Conservation (phyloP, 2,329 filamentous ascomycete species). For the Chrysoporthe deuterocubensis region DNA sequence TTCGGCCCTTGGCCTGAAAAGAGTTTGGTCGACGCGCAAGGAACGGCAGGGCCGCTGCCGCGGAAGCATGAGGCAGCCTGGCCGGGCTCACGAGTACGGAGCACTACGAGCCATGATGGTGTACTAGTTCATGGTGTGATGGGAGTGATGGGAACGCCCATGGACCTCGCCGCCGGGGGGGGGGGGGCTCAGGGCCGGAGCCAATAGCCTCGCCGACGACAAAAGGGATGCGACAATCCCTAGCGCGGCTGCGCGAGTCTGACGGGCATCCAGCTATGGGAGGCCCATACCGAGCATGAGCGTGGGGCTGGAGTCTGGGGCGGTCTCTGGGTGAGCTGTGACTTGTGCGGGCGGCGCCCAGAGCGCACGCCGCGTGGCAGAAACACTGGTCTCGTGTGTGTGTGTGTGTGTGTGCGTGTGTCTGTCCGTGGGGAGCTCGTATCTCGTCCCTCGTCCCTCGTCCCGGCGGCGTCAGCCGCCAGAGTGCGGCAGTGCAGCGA, state of each 20-base stretch:
- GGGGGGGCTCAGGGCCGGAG: background rate
- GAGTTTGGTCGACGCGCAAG: background rate
- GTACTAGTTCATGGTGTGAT: background rate
- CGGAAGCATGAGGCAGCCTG: background rate
- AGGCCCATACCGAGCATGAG: background rate
- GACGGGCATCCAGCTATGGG: background rate
- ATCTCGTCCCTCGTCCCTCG: background rate
- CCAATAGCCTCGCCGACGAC: slow-evolving; percentile 15
- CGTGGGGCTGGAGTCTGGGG: background rate
- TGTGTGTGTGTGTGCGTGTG: background rate
- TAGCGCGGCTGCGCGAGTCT: slow-evolving; percentile 24
- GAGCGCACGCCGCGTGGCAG: background rate
- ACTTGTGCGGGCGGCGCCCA: too few species aligned
- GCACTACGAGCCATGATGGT: background rate
- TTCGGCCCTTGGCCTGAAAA: slow-evolving; percentile 7
- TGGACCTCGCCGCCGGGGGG: background rate
- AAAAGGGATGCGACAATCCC: slow-evolving; percentile 18
- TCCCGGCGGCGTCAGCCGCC: slow-evolving; percentile 9
- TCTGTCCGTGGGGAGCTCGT: slow-evolving; percentile 6
- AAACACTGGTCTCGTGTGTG: slow-evolving; percentile 1
- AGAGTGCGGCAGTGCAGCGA: slow-evolving; percentile 21
- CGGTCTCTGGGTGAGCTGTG: too few species aligned
- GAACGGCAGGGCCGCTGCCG: background rate
- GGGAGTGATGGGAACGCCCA: background rate
- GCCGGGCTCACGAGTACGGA: background rate